phyloP scores from a whole-genome alignment of 2,329 filamentous ascomycete genomes.

The Xylariaceae sp. region DNA sequence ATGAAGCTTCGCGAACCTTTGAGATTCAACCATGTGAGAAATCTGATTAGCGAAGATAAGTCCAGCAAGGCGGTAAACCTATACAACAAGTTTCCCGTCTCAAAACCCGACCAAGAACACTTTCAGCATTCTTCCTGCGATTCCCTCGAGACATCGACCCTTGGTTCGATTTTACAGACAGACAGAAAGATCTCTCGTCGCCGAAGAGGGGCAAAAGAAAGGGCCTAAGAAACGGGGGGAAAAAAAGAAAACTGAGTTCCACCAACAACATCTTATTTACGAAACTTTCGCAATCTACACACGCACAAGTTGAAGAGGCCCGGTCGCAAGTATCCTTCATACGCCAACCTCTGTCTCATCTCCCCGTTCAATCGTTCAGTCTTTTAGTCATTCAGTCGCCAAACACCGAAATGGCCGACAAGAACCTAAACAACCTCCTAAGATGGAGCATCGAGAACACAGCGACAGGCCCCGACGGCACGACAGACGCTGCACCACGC shows the following conservation, averaged over 20 bases:
- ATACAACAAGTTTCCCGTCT: neutral
- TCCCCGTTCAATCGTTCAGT: neutral
- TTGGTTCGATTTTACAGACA: too few species aligned
- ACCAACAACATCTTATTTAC: neutral
- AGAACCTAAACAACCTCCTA: constrained; percentile 66
- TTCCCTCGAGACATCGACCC: too few species aligned
- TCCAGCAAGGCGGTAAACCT: neutral
- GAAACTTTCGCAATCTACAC: neutral
- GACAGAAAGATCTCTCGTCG: too few species aligned
- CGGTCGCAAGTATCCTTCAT: neutral
- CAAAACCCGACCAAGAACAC: too few species aligned
- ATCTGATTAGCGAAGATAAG: neutral
- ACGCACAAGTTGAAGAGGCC: neutral
- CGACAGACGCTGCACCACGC: constrained; percentile 30
- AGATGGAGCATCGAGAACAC: constrained; percentile 65
- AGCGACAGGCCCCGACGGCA: constrained; percentile 24
- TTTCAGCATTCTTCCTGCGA: too few species aligned
- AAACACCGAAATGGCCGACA: constrained; percentile 40
- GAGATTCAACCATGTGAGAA: constrained; percentile 11
- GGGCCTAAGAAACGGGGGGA: too few species aligned
- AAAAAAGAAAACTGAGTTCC: neutral
- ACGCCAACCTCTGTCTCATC: neutral
- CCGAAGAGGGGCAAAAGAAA: too few species aligned
- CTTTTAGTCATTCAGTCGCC: too few species aligned
- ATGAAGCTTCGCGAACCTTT: constrained; percentile 31